Evolutionary conservation across 768 basidiomycete species (phyloP), one percentile per base, ranked within the genome.

Genomic region (Cystobasidium ongulense): DNA sequence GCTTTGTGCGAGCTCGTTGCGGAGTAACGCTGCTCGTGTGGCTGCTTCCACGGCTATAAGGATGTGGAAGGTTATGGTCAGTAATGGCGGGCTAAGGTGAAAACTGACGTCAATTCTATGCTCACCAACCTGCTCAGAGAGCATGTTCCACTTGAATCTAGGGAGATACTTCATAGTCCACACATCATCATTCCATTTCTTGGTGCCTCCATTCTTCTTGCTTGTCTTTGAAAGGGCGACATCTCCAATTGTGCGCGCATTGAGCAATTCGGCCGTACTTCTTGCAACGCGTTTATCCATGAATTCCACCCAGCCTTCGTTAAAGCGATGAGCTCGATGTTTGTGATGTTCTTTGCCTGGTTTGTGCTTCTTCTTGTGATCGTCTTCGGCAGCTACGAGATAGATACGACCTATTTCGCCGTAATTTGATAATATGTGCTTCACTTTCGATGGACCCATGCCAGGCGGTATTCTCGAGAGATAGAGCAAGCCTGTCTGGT

Each of bases 101-200:
- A 46, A 35, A 52, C 29, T 15, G 53, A 35, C 1, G 46, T 38
- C 35, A 53, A n/a, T n/a, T n/a, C 23, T 43, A 54, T 43, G 85
- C 93, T 81, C 80, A 95, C 95, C 92, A 77, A 99, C 89, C 85
- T 97, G 95, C 82, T 98, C 96, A 5, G 92, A 94, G 73, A 99
- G 84, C 95, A 96, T 96, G 81, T 90, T 88, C 96, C 96, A 99
- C 79, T 94, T 96, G 85, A 98, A 99, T 79, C 88, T 90, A 10
- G 94, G 94, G 0, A 99, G 83, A 81, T 99, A 99, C 80, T 95
- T 95, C 92, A 98, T 95, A 72, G 96, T 97, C 96, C 96, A 99
- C 8, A 99, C 88, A 76, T 99, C 96, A 79, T 98, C 95, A 92
- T 94, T 1, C 92, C 92, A 25, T 76, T 75, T 77, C 39, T 25